Evolutionary conservation across 148 eudicot species (phyloP).

Genomic region (Rhododendron ferrugineum): DNA sequence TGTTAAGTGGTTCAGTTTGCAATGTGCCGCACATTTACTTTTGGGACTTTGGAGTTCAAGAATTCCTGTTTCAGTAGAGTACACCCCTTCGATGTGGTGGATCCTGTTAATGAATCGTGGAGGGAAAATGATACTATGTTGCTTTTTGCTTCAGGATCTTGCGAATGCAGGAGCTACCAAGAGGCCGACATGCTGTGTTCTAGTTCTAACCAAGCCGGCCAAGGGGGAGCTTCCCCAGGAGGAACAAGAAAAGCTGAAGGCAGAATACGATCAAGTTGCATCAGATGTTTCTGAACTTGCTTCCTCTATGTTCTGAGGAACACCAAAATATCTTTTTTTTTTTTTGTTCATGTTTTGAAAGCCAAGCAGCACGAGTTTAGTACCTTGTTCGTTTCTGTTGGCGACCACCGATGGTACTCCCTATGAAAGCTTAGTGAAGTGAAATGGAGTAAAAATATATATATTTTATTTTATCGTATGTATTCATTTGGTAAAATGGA

Average conservation of each 20-base stretch:
- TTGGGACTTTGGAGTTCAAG: background rate
- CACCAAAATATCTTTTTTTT: background rate
- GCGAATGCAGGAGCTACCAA: conserved; percentile 98
- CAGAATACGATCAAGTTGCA: conserved; percentile 62
- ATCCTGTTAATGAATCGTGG: background rate
- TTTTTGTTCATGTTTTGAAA: background rate
- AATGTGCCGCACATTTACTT: background rate
- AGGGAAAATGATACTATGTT: background rate
- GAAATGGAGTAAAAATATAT: too few relatives aligned
- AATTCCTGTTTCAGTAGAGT: too few relatives aligned
- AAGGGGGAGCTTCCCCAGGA: conserved; percentile 76
- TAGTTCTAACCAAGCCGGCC: conserved; percentile 75
- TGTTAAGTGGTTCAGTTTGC: background rate
- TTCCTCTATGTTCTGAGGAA: conserved; percentile 48
- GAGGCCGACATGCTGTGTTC: conserved; percentile 93
- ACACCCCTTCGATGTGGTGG: background rate
- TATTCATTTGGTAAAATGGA: background rate
- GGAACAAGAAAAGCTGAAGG: conserved; percentile 61
- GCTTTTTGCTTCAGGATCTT: conserved; percentile 63
- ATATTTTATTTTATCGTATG: too few relatives aligned
- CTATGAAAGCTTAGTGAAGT: too few relatives aligned
- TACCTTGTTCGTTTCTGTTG: background rate
- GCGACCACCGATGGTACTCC: background rate
- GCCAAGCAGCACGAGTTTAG: background rate
- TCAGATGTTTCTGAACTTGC: conserved; percentile 55